These are phyloP conservation scores for Geosmithia morbida DNA, from an alignment of 2,329 filamentous ascomycete genomes.

Conservation along the genomic window DNA sequence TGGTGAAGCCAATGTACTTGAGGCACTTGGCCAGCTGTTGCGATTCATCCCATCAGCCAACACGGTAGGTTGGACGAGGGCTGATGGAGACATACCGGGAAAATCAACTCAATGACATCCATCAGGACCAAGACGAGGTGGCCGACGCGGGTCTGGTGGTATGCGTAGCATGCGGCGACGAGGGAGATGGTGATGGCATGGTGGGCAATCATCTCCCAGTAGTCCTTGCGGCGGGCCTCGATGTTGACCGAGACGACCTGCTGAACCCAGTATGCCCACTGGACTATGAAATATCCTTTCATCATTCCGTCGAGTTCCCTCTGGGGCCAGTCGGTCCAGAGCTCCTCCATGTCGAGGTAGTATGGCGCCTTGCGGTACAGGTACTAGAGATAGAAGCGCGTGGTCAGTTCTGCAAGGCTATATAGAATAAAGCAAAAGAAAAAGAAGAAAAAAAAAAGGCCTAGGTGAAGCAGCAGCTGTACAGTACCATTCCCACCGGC, in stretches of 20 bases:
- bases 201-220: constrained; percentile 94
- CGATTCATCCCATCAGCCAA: no score
- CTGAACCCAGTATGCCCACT: constrained; percentile 88
- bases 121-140: constrained; percentile 83
- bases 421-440: background rate
- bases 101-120: constrained; percentile 81
- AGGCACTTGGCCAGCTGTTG: constrained; percentile 74
- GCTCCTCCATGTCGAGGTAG: constrained; percentile 58
- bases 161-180: constrained; percentile 70
- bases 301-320: constrained; percentile 61
- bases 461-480: no score
- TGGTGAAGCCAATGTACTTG: constrained; percentile 72
- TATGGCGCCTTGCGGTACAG: constrained; percentile 66
- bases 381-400: constrained; percentile 41
- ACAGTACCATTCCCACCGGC: constrained; percentile 68
- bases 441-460: no score
- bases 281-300: constrained; percentile 82
- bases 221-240: constrained; percentile 86
- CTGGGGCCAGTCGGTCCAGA: constrained; percentile 79
- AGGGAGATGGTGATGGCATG: constrained; percentile 81
- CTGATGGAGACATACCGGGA: constrained; percentile 50
- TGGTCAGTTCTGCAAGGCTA: background rate
- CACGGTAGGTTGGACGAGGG: background rate
- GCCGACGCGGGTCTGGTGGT: constrained; percentile 75
- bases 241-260: constrained; percentile 91